Evolutionary conservation across 805 yeast species (phyloP), one percentile per base, ranked within the genome.

Genomic region (Allodekkera sacchari): DNA sequence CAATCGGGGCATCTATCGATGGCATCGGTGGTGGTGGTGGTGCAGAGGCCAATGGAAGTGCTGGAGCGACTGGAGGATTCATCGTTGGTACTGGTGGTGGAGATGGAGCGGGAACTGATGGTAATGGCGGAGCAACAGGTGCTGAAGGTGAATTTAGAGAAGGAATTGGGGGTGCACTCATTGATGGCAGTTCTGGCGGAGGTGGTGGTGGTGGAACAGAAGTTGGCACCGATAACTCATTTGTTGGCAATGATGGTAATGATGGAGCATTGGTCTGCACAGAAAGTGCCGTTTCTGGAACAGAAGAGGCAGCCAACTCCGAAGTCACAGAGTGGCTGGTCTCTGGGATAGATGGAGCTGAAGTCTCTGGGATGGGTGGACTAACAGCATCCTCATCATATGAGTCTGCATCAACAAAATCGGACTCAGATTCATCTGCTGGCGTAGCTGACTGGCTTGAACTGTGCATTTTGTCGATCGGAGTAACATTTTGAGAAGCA

Each of bases 21-120:
- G 48, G 39, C 1, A 44, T 40, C 27, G 55, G 52, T 7, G 57
- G 47, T 13, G 50, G 34, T 8, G 55, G 49, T 18, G 58, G 45
- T 21, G 46, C 39, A n/a, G 39, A 36, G n/a, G 32, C 28, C 16
- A 41, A 34, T 42, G 48, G 53, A 27, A 39, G 37, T 11, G 59
- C 32, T 11, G 34, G n/a, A n/a, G 42, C 31, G 12, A 28, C 31
- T 9, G 32, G 37, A 12, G 40, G 36, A 19, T 41, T 23, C 15
- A 37, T 22, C 16, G 44, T 21, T 26, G 27, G 47, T 30, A 34
- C 18, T 16, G 45, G 26, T 26, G 44, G 41, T 22, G 28, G 27
- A 6, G 32, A 30, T 19, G 33, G 29, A 27, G 41, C 24, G 9
- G 26, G 8, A 11, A 8, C 22, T 38, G 34, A 20, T 44, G 36